A percentile compares a stretch with the other conserved stretches of the same genome.
These are phyloP conservation scores for Bruguiera gymnorhiza DNA, from an alignment of 345 rosid genomes.

Conservation along the genomic window DNA sequence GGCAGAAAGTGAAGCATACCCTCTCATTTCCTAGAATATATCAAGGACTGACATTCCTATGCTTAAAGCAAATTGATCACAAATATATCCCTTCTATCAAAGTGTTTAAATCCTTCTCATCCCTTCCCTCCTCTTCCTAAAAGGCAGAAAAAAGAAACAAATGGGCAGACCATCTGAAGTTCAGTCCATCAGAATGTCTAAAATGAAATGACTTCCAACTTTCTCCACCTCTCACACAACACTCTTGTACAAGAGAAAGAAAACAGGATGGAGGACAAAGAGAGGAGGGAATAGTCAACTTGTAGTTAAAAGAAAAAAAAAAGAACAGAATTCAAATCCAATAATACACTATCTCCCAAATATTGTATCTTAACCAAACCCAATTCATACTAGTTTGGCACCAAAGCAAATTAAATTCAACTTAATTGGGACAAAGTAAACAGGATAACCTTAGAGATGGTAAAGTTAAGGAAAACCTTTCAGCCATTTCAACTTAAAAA, in stretches of 20 bases:
- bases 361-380: constrained; percentile 4
- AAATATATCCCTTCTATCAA: not conserved
- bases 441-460: not conserved
- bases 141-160: not conserved
- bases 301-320: not conserved
- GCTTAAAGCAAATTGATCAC: too few relatives aligned
- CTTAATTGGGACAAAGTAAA: constrained; percentile 4
- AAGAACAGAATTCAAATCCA: not conserved
- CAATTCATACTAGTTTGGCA: not conserved
- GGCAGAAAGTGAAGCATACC: too few relatives aligned
- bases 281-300: not conserved
- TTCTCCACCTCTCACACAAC: not conserved
- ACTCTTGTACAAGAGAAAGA: not conserved
- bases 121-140: not conserved
- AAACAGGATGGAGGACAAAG: not conserved
- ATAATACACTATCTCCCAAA: constrained; percentile 6
- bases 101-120: not conserved
- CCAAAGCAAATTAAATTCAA: not conserved
- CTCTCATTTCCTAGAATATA: too few relatives aligned
- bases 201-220: not conserved
- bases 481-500: constrained; percentile 1
- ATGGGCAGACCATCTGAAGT: not conserved
- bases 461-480: constrained; percentile 8
- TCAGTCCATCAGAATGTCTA: not conserved
- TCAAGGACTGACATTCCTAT: too few relatives aligned